phyloP scores from a whole-genome alignment of 257 asterid genomes.

The Galeopsis tetrahit region DNA sequence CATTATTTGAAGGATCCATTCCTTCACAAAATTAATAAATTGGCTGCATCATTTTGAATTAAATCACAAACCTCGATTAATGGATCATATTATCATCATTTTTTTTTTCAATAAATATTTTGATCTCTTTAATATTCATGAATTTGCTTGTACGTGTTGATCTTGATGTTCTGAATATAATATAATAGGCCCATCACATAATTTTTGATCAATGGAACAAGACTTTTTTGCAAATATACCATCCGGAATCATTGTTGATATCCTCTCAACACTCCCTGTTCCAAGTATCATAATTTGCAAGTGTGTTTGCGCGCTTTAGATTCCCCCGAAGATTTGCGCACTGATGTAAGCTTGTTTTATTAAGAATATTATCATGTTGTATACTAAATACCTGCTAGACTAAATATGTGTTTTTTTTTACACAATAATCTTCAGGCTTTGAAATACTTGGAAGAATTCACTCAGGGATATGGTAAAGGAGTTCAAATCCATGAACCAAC shows the following conservation, averaged over 20 bases:
- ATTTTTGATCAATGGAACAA: no score
- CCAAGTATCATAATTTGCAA: background rate
- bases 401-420: conserved; percentile 28
- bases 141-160: no score
- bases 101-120: no score
- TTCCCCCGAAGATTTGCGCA: conserved; percentile 55
- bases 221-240: background rate
- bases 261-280: conserved; percentile 3
- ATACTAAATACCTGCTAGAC: conserved; percentile 27
- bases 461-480: conserved; percentile 51
- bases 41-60: no score
- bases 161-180: no score
- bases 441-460: conserved; percentile 62
- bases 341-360: conserved; percentile 52
- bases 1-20: no score
- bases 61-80: no score
- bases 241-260: background rate
- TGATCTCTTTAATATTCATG: no score
- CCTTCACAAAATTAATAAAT: no score
- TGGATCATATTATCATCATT: no score
- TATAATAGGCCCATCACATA: no score
- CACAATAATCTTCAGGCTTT: conserved; percentile 48
- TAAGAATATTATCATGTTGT: conserved; percentile 20
- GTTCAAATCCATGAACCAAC: conserved; percentile 50
- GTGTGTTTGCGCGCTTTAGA: conserved; percentile 41